Evolutionary conservation across 2,329 filamentous ascomycete genomes (phyloP), one percentile per base, ranked within the genome.

Genomic region (Herpotrichia juniperi): DNA sequence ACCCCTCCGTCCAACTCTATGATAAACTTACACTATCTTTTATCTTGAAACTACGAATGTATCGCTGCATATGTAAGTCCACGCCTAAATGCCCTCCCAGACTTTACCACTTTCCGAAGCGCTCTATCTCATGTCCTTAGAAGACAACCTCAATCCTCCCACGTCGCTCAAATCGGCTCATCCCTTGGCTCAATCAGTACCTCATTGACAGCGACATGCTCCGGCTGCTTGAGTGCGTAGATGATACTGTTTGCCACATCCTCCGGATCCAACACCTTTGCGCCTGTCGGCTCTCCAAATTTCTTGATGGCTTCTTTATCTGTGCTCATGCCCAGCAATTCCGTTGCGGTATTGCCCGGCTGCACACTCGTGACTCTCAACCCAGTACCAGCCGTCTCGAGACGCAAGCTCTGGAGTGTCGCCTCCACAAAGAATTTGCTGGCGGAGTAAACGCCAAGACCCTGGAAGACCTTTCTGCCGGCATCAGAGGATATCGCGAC

Each of bases 371-470:
- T 92, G 34, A 93, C 88, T 1, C 89, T 80, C 43, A 93, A 74
- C 0, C 90, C 90, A 0, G 83, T 83, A 0, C 88, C 88, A 0
- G 87, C 89, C 0, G 89, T 93, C 78, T 93, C 90, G 7, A 93
- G 74, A 8, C 90, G 84, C 59, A 93, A 74, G 26, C 80, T 80
- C 72, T 93, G 89, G n/a, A 93, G 79, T 0, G 89, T 89, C 1
- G 88, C 89, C 71, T 93, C 90, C 48, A 93, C 88, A 68, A 93
- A 93, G 81, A 93, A 91, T 71, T 93, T 93, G 73, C 84, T 88
- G 22, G 88, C 90, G 0, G 88, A 91, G 79, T 93, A 93, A 30
- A 93, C 89, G 46, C 90, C 90, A 11, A 93, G 76, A 0, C 90
- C 90, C 0, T 90, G 88, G 76, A 93, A 93, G 7, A 91, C 88